Evolutionary conservation across 148 eudicot species (phyloP), one percentile per base, ranked within the genome.

Genomic region (Arbutus unedo): DNA sequence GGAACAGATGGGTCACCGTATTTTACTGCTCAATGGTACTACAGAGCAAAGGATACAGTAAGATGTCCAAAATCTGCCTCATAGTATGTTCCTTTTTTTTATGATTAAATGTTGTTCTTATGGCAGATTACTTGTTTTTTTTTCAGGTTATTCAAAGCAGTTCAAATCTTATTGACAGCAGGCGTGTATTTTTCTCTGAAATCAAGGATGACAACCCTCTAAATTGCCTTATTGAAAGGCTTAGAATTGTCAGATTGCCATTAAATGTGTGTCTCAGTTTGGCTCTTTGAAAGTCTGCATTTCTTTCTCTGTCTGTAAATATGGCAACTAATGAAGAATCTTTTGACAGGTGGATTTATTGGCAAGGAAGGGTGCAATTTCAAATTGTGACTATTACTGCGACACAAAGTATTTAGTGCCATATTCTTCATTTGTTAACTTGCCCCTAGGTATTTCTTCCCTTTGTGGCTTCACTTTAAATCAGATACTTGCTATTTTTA

Each of bases 11-110:
- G 90, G 1, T 23, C 55, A 15, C 84, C 81, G 3, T 84, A 94
- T 70, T 91, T 94, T 53, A 81, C 84, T 23, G 97, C 98, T 0
- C 94, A 93, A 66, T 94, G 98, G 98, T 96, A 85, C 76, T 96
- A 96, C 19, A 84, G 98, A 79, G 83, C 94, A 0, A 75, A 74
- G 4, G 98, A 96, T 79, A 94, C 98, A 5, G 98, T 96, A 85
- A 88, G 90, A 11, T 6, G 11, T 49, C 68, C 7, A 41, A 41
- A 3, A n/a, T 13, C 11, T 44, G 10, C 23, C 14, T 18, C 25
- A 6, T 10, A 77, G 13, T 81, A 60, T 0, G 13, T 4, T 9
- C 23, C 18, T 9, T 60, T 6, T 18, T 25, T 74, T 76, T 77
- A 72, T 25, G n/a, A 60, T 18, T 73, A 18, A 21, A 15, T 68